These are phyloP conservation scores for Aureobasidium sp. DNA, from an alignment of 2,329 filamentous ascomycete genomes.

Conservation along the genomic window DNA sequence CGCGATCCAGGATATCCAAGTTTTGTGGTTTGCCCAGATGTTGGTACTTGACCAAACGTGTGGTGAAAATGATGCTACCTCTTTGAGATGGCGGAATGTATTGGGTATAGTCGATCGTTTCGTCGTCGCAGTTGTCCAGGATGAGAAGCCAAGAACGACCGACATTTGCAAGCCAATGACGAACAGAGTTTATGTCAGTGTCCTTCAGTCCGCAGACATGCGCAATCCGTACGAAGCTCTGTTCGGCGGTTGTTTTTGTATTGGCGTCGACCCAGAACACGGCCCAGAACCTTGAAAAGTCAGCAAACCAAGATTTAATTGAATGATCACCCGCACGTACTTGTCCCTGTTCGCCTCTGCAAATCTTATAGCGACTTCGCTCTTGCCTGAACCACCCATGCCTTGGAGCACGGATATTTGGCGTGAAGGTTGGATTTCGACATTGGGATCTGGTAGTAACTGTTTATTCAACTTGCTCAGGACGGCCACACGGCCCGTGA, in stretches of 20 bases:
- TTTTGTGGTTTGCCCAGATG: slow-evolving; percentile 10
- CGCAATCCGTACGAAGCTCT: slow-evolving; percentile 21
- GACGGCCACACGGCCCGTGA: neutral
- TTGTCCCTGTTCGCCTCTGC: slow-evolving; percentile 20
- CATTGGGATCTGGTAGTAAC: neutral
- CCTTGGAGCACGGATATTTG: slow-evolving; percentile 21
- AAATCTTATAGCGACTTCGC: slow-evolving; percentile 24
- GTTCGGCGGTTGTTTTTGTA: slow-evolving; percentile 17
- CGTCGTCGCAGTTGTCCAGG: slow-evolving; percentile 22
- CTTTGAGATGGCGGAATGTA: slow-evolving; percentile 17
- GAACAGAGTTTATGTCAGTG: neutral
- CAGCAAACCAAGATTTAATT: neutral
- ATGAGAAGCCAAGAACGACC: slow-evolving; percentile 19
- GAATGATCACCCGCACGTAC: neutral
- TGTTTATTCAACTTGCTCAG: neutral
- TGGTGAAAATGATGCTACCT: slow-evolving; percentile 19
- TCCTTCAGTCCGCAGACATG: too few species aligned
- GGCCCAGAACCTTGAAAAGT: slow-evolving; percentile 18
- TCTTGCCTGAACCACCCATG: slow-evolving; percentile 26
- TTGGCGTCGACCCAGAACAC: slow-evolving; percentile 26
- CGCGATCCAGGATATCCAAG: slow-evolving; percentile 13
- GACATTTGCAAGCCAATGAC: slow-evolving; percentile 13
- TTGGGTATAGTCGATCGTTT: slow-evolving; percentile 10
- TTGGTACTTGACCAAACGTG: slow-evolving; percentile 16
- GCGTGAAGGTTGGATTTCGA: neutral